Evolutionary conservation across 2,329 filamentous ascomycete species (phyloP), one percentile per base, ranked within the genome.

Genomic region (Nemania sp.): DNA sequence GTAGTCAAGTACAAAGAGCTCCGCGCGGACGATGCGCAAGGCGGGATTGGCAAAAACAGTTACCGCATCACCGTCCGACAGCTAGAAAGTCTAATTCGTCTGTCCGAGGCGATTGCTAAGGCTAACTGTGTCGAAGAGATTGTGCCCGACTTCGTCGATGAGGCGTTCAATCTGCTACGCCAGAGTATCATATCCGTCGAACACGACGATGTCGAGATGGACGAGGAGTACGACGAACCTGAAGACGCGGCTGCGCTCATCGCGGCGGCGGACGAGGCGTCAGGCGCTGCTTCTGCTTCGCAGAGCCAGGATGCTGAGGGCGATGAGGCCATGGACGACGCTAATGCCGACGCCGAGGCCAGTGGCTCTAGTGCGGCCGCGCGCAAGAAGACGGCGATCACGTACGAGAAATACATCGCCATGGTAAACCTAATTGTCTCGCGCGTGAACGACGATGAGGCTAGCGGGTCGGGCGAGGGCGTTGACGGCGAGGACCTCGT

Each of bases 101-200:
- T 99, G 64, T 95, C 92, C 62, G 96, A 99, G 80, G 96, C 96
- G n/a, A 98, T 99, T 73, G 96, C 96, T 66, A 98, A 98, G 81
- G 93, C 94, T 66, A 98, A 97, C 78, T 99, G 96, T 78, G 93
- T 97, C 15, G 92, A 95, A 75, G 94, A 98, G 71, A 92, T 99
- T 69, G 90, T 90, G 0, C 87, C 92, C 1, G 88, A 88, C 0
- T 97, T 98, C 81, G 96, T 99, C 18, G 87, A 92, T 47, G 96
- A 99, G 81, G 96, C 95, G 0, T 98, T 92, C 80, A 93, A 96
- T 74, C 87, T 99, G 10, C 88, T 99, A 13, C 87, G 94, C 49
- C 94, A 98, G 81, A 96, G 92, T 80, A 99, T 99, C 79, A 98
- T 99, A 75, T 96, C 92, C 1, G 96, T 99, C 27, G 96, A 99